Base-by-base conservation (phyloP, 139 green algal genomes). In the Chlamydomonas eustigma region DNA sequence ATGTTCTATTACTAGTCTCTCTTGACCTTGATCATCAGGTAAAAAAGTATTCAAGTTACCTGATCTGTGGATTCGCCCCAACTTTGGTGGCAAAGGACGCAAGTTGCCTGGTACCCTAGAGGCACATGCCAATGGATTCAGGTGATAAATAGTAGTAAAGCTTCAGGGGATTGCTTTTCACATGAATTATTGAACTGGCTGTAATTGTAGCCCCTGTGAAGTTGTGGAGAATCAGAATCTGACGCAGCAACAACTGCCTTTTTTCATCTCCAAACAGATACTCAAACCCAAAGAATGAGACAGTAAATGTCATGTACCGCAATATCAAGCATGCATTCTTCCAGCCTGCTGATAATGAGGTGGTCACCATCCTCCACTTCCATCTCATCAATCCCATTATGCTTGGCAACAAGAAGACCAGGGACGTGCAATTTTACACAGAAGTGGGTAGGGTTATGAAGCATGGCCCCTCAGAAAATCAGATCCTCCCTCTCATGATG, bases 271-370 rank as follows among this genome's bases (percentile, higher is more conserved):
- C 44, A 12, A 12, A 12, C 44, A 58, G 44, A 58, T 58, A 98
- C 81, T 71, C 76, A n/a, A 90, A 82, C 37, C 90, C 90, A 31
- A 92, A 91, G 76, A 88, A 86, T 63, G 95, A 98, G 84, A 76
- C 86, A 50, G 77, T 99, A 39, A 94, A 99, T 81, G 88, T 99
- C 70, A 98, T 98, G 92, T 93, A 91, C 85, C 88, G 89, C 74
- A 99, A 99, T 88, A 97, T 99, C 82, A 95, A 94, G 83, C 93
- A 98, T 77, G 94, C 94, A 2, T 97, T 99, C 82, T 98, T 98
- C 87, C 94, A 80, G 83, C 88, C 88, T 2, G 85, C 90, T 6
- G 86, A 97, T 75, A 97, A 97, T 50, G 94, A 99, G 85, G 92
- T 98, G 88, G 92, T 98, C 70, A 95, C 92, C 31, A 88, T 99